Evolutionary conservation across 805 yeast species (phyloP).

Genomic region (Metschnikowia dekortorum): DNA sequence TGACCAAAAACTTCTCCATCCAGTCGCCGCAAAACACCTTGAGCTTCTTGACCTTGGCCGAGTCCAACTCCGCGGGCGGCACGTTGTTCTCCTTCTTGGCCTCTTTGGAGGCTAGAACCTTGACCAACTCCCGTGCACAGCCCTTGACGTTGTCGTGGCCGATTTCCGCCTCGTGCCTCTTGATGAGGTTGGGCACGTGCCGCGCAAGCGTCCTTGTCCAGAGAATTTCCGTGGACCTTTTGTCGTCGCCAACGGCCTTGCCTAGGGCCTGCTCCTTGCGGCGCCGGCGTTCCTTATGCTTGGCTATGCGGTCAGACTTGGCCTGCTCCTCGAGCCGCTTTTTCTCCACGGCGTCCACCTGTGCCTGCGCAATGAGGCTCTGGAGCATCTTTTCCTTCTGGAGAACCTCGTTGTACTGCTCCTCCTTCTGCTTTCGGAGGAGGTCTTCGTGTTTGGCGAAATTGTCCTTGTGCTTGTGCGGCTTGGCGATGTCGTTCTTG

Average conservation of each 20-base stretch:
- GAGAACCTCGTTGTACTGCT: constrained; percentile 28
- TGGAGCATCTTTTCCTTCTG: constrained; percentile 34
- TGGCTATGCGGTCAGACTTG: constrained; percentile 20
- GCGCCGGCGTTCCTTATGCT: constrained; percentile 18
- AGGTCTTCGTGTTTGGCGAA: constrained; percentile 34
- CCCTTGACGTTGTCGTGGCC: constrained; percentile 71
- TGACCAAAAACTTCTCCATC: constrained; percentile 61
- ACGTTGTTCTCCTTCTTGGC: constrained; percentile 37
- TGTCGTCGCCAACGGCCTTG: neutral
- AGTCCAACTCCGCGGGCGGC: constrained; percentile 55
- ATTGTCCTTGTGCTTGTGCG: constrained; percentile 13
- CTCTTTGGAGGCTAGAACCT: constrained; percentile 66
- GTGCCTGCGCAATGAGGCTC: constrained; percentile 32
- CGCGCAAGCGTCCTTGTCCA: constrained; percentile 60
- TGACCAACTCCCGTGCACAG: constrained; percentile 76
- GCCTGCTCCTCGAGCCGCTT: constrained; percentile 21
- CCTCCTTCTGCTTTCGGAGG: constrained; percentile 29
- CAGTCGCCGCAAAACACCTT: constrained; percentile 58
- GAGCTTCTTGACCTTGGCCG: constrained; percentile 65
- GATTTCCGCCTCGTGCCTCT: constrained; percentile 58
- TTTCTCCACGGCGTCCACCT: constrained; percentile 28
- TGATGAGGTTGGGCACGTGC: constrained; percentile 73
- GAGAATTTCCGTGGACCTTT: constrained; percentile 19
- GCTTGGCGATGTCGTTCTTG: neutral
- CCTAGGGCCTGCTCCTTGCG: constrained; percentile 10